Conservation (phyloP, 2,329 filamentous ascomycete genomes). For the Hypoxylon sp. region DNA sequence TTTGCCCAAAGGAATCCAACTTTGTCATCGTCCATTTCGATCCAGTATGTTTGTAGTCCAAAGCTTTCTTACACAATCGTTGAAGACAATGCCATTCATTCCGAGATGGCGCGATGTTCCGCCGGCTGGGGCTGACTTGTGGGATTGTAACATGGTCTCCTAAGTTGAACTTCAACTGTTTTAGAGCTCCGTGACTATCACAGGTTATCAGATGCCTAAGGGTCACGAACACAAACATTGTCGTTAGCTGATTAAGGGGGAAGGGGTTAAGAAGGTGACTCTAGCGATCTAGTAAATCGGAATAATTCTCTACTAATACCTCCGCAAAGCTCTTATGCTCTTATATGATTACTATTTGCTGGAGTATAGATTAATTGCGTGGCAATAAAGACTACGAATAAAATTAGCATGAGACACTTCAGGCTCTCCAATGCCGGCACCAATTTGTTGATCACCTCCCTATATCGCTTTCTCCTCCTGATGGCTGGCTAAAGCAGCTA, state of each 20-base stretch:
- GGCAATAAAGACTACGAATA: constrained; percentile 22
- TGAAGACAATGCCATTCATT: not conserved
- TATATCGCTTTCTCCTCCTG: constrained; percentile 2
- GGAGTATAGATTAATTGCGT: constrained; percentile 5
- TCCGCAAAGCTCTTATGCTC: not conserved
- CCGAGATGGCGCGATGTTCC: not conserved
- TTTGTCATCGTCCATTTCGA: not conserved
- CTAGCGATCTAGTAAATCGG: not conserved
- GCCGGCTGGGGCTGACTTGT: not conserved
- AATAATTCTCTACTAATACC: not conserved
- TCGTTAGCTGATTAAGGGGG: not conserved
- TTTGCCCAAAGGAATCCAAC: not conserved
- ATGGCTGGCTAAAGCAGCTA: not conserved
- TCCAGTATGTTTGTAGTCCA: not conserved
- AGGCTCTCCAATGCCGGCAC: not conserved
- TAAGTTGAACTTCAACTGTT: not conserved
- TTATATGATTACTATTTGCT: constrained; percentile 1
- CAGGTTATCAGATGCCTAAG: not conserved
- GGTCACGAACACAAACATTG: not conserved
- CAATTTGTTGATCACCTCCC: constrained; percentile 3
- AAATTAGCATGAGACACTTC: constrained; percentile 31
- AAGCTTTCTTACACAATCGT: not conserved
- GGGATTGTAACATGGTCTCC: constrained; percentile 1
- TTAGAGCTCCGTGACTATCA: not conserved
- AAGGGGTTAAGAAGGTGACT: not conserved